Conservation (phyloP, 2,329 filamentous ascomycete species). For the Fusarium metavorans region DNA sequence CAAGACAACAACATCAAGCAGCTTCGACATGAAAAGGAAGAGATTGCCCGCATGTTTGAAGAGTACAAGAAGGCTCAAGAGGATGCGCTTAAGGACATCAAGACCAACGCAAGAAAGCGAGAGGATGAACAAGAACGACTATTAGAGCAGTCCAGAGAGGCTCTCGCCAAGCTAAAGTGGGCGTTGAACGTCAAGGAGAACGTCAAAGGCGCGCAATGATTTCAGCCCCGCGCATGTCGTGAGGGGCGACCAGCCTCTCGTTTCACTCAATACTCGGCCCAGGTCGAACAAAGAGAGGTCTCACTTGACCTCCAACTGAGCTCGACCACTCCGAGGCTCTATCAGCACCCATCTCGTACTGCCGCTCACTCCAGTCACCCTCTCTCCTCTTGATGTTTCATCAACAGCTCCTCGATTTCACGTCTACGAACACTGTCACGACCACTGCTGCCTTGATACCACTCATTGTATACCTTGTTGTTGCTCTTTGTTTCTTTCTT, state of each 20-base stretch:
- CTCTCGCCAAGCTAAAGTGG: constrained; percentile 79
- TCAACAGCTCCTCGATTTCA: constrained; percentile 19
- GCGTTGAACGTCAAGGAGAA: constrained; percentile 76
- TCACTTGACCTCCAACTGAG: not conserved
- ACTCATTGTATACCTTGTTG: constrained; percentile 36
- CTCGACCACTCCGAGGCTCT: not conserved
- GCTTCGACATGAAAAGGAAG: constrained; percentile 70
- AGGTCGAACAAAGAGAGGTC: not conserved
- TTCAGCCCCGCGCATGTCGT: not conserved
- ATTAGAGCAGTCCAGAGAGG: constrained; percentile 68
- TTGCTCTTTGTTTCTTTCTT: constrained; percentile 18
- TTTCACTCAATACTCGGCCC: not conserved
- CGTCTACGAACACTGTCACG: constrained; percentile 36
- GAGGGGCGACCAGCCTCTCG: not conserved
- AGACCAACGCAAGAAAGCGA: constrained; percentile 65
- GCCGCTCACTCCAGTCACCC: constrained; percentile 7
- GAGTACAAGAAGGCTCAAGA: constrained; percentile 75
- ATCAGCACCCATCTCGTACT: not conserved
- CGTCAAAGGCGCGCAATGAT: constrained; percentile 66
- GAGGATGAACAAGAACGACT: constrained; percentile 72
- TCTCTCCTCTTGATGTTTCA: constrained; percentile 13
- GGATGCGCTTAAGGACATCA: constrained; percentile 69
- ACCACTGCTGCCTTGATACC: constrained; percentile 39
- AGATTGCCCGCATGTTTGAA: constrained; percentile 70
- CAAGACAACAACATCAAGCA: constrained; percentile 76